Conservation (phyloP, 495 filamentous ascomycete genomes). For the Entonaema liquescens region DNA sequence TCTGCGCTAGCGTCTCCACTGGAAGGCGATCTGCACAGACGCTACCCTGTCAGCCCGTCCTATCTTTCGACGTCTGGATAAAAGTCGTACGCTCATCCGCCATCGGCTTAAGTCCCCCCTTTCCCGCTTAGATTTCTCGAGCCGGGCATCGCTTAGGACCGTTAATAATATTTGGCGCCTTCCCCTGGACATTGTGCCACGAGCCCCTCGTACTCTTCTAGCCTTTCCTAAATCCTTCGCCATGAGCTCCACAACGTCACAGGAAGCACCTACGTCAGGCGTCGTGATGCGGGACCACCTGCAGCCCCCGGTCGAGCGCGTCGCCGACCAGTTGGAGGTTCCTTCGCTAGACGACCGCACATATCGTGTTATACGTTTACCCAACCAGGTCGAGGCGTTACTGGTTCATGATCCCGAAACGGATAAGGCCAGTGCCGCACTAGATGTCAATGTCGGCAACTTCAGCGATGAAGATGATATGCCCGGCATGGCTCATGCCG, state of each 20-base stretch:
- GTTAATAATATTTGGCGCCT: constrained; percentile 4
- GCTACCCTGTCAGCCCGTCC: constrained; percentile 34
- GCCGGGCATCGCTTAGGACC: constrained; percentile 6
- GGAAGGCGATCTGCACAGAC: constrained; percentile 26
- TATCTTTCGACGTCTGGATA: constrained; percentile 32
- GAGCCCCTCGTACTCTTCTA: constrained; percentile 18
- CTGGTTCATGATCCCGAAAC: constrained; percentile 95
- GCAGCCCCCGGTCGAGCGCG: constrained; percentile 64
- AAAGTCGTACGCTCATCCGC: constrained; percentile 32
- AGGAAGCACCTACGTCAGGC: constrained; percentile 12
- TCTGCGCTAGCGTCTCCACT: constrained; percentile 45
- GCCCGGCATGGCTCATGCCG: constrained; percentile 92
- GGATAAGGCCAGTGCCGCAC: constrained; percentile 93
- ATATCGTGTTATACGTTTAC: constrained; percentile 86
- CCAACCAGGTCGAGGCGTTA: constrained; percentile 91
- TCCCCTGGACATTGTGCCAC: constrained; percentile 7
- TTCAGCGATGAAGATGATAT: constrained; percentile 91
- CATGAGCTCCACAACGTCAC: constrained; percentile 39
- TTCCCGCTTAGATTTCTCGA: constrained; percentile 15
- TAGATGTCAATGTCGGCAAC: constrained; percentile 95
- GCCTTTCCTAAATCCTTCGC: constrained; percentile 9
- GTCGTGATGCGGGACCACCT: constrained; percentile 42
- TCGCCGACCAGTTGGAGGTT: constrained; percentile 84
- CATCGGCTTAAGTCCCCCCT: constrained; percentile 27
- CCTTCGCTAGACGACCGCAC: constrained; percentile 87